Conservation (phyloP, 2,329 filamentous ascomycete genomes). For the Ceratocystis destructans region DNA sequence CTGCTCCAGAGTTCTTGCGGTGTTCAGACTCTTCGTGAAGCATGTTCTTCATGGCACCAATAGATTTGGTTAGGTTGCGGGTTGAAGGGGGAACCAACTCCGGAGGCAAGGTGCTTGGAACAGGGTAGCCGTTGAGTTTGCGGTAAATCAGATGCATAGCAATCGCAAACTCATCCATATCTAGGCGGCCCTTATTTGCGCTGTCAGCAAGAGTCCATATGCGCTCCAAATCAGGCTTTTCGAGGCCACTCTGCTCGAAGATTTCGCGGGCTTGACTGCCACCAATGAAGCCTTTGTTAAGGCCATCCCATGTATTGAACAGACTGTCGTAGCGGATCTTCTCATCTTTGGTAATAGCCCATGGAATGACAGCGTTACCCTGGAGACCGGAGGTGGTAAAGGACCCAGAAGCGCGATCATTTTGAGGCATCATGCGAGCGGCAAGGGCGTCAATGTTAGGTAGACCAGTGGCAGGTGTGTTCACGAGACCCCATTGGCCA, state of each 20-base stretch:
- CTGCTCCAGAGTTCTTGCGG: slow-evolving; percentile 77
- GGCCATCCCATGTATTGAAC: slow-evolving; percentile 92
- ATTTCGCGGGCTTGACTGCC: slow-evolving; percentile 93
- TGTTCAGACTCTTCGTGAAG: slow-evolving; percentile 80
- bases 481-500: slow-evolving; percentile 97
- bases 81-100: slow-evolving; percentile 93
- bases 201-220: slow-evolving; percentile 93
- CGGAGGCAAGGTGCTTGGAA: slow-evolving; percentile 73
- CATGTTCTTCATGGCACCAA: slow-evolving; percentile 82
- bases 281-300: slow-evolving; percentile 81
- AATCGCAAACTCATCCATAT: slow-evolving; percentile 94
- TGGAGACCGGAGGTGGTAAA: slow-evolving; percentile 79
- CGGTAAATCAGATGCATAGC: slow-evolving; percentile 99
- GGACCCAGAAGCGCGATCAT: slow-evolving; percentile 67
- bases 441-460: slow-evolving; percentile 90
- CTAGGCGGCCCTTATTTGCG: slow-evolving; percentile 83
- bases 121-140: slow-evolving; percentile 87
- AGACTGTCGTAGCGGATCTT: slow-evolving; percentile 93
- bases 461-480: slow-evolving; percentile 74
- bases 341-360: slow-evolving; percentile 97
- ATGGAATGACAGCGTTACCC: slow-evolving; percentile 90
- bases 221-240: slow-evolving; percentile 76
- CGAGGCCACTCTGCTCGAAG: slow-evolving; percentile 86
- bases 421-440: slow-evolving; percentile 93
- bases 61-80: slow-evolving; percentile 80